Conservation (phyloP, 2,329 filamentous ascomycete species). For the Penicillium sp. region DNA sequence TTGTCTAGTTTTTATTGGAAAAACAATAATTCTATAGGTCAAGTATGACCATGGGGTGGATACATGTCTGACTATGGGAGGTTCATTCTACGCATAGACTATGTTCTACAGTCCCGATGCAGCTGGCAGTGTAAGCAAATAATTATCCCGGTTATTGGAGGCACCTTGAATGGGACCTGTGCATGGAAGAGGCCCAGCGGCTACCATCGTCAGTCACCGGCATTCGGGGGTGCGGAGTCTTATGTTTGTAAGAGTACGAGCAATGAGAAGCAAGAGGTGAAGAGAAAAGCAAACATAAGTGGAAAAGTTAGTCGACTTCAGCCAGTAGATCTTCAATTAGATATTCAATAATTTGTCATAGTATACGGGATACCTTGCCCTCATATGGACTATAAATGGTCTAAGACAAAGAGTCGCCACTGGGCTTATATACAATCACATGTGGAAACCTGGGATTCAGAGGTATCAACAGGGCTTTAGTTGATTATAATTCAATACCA, state of each 20-base stretch:
- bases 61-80: not conserved
- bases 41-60: not conserved
- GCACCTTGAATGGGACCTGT: not conserved
- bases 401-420: not conserved
- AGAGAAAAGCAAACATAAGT: not conserved
- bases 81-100: not conserved
- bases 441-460: not conserved
- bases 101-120: too few species aligned
- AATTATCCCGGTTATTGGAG: not conserved
- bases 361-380: not conserved
- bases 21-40: not conserved
- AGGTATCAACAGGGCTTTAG: not conserved
- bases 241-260: not conserved
- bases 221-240: not conserved
- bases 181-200: not conserved
- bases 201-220: slow-evolving; percentile 4
- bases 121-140: not conserved
- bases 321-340: not conserved
- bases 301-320: not conserved
- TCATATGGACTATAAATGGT: not conserved
- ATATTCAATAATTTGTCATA: not conserved
- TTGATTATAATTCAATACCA: not conserved
- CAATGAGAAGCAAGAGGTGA: not conserved
- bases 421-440: not conserved
- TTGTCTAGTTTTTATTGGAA: not conserved